A percentile compares a stretch with the other conserved stretches of the same genome.
These are phyloP conservation scores for Tulasnella sp. DNA, from an alignment of 768 basidiomycete genomes.

Conservation along the genomic window DNA sequence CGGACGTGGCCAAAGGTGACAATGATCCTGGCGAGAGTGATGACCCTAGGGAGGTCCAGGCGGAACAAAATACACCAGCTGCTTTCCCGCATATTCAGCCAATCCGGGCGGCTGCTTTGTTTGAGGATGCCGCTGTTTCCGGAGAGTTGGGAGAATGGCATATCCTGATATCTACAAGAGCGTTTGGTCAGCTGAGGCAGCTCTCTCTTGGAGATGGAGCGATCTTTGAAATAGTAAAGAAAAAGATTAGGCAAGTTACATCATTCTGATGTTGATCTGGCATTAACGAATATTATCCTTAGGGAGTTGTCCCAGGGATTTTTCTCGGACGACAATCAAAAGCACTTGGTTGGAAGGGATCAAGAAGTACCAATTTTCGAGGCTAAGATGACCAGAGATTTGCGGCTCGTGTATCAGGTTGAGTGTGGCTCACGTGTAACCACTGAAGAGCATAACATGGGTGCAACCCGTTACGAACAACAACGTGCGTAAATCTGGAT, in stretches of 20 bases:
- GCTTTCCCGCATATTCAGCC: no score
- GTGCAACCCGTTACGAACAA: background rate
- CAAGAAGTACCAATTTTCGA: slow-evolving; percentile 48
- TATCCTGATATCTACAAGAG: slow-evolving; percentile 41
- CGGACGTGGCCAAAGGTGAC: no score
- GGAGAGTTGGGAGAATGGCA: slow-evolving; percentile 59
- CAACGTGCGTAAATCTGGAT: background rate
- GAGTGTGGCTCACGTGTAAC: slow-evolving; percentile 6
- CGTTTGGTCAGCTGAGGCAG: slow-evolving; percentile 38
- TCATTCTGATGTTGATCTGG: background rate
- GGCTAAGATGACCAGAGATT: slow-evolving; percentile 49
- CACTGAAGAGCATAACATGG: background rate
- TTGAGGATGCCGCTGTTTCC: no score
- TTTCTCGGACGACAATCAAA: slow-evolving; percentile 58
- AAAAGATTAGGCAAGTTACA: slow-evolving; percentile 49
- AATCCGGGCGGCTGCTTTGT: no score
- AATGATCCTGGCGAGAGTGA: no score
- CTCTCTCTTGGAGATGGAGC: slow-evolving; percentile 34
- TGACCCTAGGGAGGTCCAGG: no score
- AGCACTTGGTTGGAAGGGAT: slow-evolving; percentile 35
- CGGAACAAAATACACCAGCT: no score
- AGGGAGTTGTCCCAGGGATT: slow-evolving; percentile 59
- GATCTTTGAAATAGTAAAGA: slow-evolving; percentile 41
- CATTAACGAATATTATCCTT: background rate
- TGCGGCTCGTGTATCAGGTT: slow-evolving; percentile 30